These are phyloP conservation scores for Chaetoceros tenuissimus DNA, from an alignment of 108 stramenopile species.

Conservation along the genomic window DNA sequence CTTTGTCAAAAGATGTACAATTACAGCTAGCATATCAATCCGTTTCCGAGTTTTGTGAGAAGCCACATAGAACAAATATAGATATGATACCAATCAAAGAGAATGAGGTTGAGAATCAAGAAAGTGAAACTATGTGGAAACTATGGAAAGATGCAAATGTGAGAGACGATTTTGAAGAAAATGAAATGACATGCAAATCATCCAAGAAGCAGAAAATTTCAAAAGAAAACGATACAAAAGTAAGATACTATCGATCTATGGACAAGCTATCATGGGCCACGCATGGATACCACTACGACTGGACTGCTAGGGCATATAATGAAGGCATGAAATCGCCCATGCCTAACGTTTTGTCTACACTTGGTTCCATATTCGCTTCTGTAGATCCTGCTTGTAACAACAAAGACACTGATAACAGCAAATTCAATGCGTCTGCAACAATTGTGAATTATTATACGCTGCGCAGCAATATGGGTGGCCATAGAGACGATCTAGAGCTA, in stretches of 20 bases:
- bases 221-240: conserved; percentile 1
- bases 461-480: conserved; percentile 56
- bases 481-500: conserved; percentile 53
- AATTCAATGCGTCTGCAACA: conserved; percentile 36
- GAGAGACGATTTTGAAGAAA: neutral
- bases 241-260: conserved; percentile 12
- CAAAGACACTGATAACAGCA: conserved; percentile 1
- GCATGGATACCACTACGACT: conserved; percentile 65
- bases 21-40: conserved; percentile 21
- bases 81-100: conserved; percentile 30
- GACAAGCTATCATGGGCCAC: conserved; percentile 59
- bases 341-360: conserved; percentile 20
- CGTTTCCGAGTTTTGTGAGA: conserved; percentile 41
- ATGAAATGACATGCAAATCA: neutral
- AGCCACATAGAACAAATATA: conserved; percentile 52
- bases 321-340: conserved; percentile 27
- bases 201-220: conserved; percentile 4
- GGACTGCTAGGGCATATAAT: conserved; percentile 41
- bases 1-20: conserved; percentile 24
- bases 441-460: conserved; percentile 63
- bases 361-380: conserved; percentile 27
- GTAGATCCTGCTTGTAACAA: conserved; percentile 2
- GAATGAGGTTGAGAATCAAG: conserved; percentile 11
- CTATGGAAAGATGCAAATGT: conserved; percentile 23
- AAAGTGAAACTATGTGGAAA: conserved; percentile 27